A percentile compares a stretch with the other conserved stretches of the same genome.
Conservation (phyloP, 306 rosid genomes). For the Dryas octopetala region DNA sequence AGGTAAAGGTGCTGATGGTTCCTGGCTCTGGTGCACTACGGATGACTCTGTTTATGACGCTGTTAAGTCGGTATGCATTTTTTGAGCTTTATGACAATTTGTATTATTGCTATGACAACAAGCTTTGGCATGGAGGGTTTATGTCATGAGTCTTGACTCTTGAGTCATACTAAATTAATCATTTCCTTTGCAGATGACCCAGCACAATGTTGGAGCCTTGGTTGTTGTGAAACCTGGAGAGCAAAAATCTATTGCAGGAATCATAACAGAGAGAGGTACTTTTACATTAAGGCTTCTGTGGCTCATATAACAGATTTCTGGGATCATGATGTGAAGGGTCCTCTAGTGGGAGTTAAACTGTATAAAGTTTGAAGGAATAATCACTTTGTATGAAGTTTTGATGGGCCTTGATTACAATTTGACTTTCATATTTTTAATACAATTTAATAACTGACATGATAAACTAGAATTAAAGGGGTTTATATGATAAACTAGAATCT, state of each 20-base stretch:
- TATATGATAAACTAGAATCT: not conserved
- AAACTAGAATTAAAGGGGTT: not conserved
- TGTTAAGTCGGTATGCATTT: slow-evolving; percentile 84
- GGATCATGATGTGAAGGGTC: not conserved
- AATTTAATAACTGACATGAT: not conserved
- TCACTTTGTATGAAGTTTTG: not conserved
- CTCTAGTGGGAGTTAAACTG: not conserved
- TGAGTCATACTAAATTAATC: not conserved
- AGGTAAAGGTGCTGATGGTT: slow-evolving; percentile 93
- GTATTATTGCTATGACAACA: not conserved
- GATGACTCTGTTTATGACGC: slow-evolving; percentile 93
- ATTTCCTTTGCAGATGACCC: slow-evolving; percentile 75
- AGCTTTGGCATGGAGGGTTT: slow-evolving; percentile 13
- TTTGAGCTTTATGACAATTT: slow-evolving; percentile 10
- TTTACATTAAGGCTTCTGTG: not conserved
- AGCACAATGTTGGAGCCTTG: slow-evolving; percentile 96
- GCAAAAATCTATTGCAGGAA: slow-evolving; percentile 75
- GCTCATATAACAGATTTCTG: not conserved
- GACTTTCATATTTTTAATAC: not conserved
- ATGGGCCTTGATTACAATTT: not conserved
- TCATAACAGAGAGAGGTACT: slow-evolving; percentile 94
- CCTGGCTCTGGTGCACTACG: slow-evolving; percentile 99
- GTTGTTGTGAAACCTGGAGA: slow-evolving; percentile 89
- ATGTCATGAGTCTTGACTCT: slow-evolving; percentile 4
- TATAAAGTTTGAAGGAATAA: not conserved